Base-by-base conservation (phyloP, 148 eudicot genomes). In the Fagopyrum tataricum region DNA sequence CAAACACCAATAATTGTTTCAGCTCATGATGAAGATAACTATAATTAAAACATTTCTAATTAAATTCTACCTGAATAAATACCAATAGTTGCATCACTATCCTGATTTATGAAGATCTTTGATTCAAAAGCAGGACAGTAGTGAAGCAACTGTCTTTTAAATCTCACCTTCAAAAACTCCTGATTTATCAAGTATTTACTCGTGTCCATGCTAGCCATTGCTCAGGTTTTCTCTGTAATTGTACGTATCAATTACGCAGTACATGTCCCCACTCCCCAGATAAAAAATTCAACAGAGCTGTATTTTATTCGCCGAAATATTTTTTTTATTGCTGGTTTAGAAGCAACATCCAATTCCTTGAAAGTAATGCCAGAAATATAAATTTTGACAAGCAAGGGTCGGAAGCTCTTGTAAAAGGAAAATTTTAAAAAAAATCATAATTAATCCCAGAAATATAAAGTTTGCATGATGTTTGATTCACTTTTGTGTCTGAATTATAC, bases 1-100 rank as follows among this genome's bases (percentile, higher is more conserved):
- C 2, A 31, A 31, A 31, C 37, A 31, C 37, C 37, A 31, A 31
- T 31, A 31, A 1, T 31, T 79, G 85, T 82, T 82, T 67, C n/a
- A 47, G 52, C 71, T n/a, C n/a, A 14, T 64, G 69, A 39, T 39
- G 10, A 9, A 37, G n/a, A 14, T 64, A 43, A 39, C 21, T 5
- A 39, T 21, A 64, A 64, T 21, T 13, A 26, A 15, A 4, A 44
- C 47, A 7, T 8, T 46, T 12, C 49, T 46, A 8, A 12, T 46
- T 8, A 46, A 46, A 46, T 46, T 7, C 37, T 31, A 3, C 37
- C 49, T 46, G 13, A 46, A 11, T 46, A 13, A 46, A 46, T 1
- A 56, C 7, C 21, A 58, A 18, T 7, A 21, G 26, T 58, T 58
- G 64, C 39, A 58, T 2, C 20, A 17, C 64, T 20, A 23, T 58